Conservation (phyloP, 2,329 filamentous ascomycete genomes). For the Bimuria novae-zelandiae region DNA sequence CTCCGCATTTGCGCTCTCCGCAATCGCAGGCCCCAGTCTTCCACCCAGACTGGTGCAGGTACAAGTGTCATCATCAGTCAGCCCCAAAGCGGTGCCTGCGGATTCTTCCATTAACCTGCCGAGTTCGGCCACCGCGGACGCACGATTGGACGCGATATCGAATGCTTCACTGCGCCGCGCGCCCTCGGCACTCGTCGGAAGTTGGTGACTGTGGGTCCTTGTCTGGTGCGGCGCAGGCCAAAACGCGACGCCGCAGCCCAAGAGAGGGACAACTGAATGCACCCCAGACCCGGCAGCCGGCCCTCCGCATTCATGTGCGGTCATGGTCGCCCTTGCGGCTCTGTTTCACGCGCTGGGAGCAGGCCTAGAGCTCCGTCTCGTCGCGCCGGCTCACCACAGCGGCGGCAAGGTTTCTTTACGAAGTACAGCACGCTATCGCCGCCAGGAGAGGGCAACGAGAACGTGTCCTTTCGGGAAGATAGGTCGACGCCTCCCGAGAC, state of each 20-base stretch:
- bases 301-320: conserved; percentile 24
- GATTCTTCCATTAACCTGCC: conserved; percentile 21
- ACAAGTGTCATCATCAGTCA: conserved; percentile 9
- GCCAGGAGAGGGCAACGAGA: not conserved
- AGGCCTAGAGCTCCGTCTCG: not conserved
- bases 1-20: conserved; percentile 21
- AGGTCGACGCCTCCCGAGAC: not conserved
- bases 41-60: conserved; percentile 6
- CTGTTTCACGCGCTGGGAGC: conserved; percentile 7
- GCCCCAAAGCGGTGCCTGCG: conserved; percentile 15
- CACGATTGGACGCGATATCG: conserved; percentile 8
- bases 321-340: conserved; percentile 17
- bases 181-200: conserved; percentile 21
- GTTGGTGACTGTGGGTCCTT: conserved; percentile 7
- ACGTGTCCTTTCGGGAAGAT: not conserved
- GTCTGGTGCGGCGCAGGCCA: conserved; percentile 11
- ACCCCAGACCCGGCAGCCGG: conserved; percentile 26
- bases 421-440: not conserved
- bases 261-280: conserved; percentile 11
- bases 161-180: conserved; percentile 6
- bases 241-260: conserved; percentile 5
- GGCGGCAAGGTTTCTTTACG: conserved; percentile 3
- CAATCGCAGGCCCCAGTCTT: conserved; percentile 11
- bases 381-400: too few relatives aligned
- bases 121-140: conserved; percentile 17